Percentiles rank a stretch among this genome's conserved stretches.
phyloP scores from a whole-genome alignment of 768 basidiomycete species.

The Gelatoporia subvermispora region DNA sequence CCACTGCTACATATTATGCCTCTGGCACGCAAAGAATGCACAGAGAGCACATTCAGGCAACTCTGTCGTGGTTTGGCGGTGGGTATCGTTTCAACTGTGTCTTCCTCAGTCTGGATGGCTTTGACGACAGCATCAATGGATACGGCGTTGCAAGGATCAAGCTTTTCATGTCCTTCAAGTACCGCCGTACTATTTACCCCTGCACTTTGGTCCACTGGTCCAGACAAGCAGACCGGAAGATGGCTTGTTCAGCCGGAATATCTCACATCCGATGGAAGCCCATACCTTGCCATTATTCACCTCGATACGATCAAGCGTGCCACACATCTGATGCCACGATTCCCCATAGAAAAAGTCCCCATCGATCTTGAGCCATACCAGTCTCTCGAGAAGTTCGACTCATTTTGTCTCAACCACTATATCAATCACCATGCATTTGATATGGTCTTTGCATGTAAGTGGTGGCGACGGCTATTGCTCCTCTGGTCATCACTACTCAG shows the following conservation, averaged over 20 bases:
- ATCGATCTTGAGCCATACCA: not conserved
- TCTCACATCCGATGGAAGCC: slow-evolving; percentile 4
- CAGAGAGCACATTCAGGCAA: slow-evolving; percentile 18
- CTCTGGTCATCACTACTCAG: no score
- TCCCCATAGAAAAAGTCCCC: not conserved
- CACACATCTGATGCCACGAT: slow-evolving; percentile 23
- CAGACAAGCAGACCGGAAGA: slow-evolving; percentile 23
- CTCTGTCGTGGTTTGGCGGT: slow-evolving; percentile 17
- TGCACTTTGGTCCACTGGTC: slow-evolving; percentile 8
- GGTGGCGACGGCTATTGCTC: no score
- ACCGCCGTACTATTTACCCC: slow-evolving; percentile 18
- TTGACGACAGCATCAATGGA: slow-evolving; percentile 10
- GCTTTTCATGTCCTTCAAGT: slow-evolving; percentile 22
- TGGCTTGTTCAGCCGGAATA: slow-evolving; percentile 24
- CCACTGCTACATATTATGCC: slow-evolving; percentile 17
- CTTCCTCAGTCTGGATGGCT: slow-evolving; percentile 13
- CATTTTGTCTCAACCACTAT: slow-evolving; percentile 2
- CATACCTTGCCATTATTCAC: slow-evolving; percentile 1
- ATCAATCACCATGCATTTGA: slow-evolving; percentile 4
- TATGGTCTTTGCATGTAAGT: not conserved
- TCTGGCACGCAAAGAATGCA: slow-evolving; percentile 24
- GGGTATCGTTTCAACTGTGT: slow-evolving; percentile 16
- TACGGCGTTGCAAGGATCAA: slow-evolving; percentile 12
- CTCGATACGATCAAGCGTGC: slow-evolving; percentile 21
- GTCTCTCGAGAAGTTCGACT: not conserved